Evolutionary conservation across 768 basidiomycete genomes (phyloP).

Genomic region (Dendrothele bispora): DNA sequence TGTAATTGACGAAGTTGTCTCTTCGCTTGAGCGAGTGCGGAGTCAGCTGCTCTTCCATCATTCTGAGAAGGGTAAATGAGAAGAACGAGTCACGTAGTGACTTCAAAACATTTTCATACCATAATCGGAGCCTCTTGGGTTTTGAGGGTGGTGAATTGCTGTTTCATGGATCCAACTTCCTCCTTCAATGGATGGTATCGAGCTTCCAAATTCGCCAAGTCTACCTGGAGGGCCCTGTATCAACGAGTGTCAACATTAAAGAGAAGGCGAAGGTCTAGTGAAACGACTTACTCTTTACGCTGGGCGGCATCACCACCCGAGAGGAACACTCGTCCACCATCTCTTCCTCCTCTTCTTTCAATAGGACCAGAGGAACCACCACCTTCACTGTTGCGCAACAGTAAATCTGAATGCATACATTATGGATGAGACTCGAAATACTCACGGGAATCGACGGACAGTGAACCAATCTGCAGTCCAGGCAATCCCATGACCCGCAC

Average conservation of each 20-base stretch:
- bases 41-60: conserved; percentile 26
- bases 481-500: conserved; percentile 50
- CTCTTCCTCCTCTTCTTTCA: conserved; percentile 21
- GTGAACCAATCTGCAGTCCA: conserved; percentile 64
- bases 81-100: background rate
- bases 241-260: background rate
- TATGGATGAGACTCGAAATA: conserved; percentile 9
- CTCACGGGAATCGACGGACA: conserved; percentile 67
- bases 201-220: conserved; percentile 37
- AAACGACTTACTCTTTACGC: conserved; percentile 44
- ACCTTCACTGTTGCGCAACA: conserved; percentile 50
- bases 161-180: conserved; percentile 25
- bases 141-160: conserved; percentile 20
- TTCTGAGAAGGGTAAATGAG: conserved; percentile 17
- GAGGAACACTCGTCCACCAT: too few species aligned
- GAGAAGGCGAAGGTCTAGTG: too few species aligned
- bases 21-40: conserved; percentile 30
- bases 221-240: conserved; percentile 46
- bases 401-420: background rate
- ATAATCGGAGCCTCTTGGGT: background rate
- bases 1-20: conserved; percentile 40
- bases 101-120: background rate
- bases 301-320: conserved; percentile 36
- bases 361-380: conserved; percentile 56
- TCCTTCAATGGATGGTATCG: conserved; percentile 31